These are phyloP conservation scores for Mastigamoeba balamuthi DNA, from an alignment of 78 protist genomes.

Conservation along the genomic window DNA sequence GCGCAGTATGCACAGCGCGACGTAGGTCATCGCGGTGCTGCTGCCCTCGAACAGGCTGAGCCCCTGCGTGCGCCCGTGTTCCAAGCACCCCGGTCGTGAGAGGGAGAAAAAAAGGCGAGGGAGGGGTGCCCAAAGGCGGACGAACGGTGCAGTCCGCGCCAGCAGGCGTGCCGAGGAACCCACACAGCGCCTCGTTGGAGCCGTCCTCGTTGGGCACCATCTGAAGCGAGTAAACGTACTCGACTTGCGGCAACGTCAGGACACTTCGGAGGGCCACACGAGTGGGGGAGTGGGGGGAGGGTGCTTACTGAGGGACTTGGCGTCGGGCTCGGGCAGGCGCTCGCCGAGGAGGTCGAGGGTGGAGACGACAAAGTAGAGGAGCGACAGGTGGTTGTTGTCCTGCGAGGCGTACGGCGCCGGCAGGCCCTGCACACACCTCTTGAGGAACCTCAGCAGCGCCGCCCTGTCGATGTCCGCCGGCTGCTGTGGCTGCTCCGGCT, in stretches of 20 bases:
- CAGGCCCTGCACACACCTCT: conserved; percentile 16
- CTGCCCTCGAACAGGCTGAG: conserved; percentile 14
- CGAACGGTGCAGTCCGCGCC: conserved; percentile 23
- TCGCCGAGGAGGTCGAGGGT: conserved; percentile 47
- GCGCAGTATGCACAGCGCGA: conserved; percentile 39
- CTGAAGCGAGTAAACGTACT: too few relatives aligned
- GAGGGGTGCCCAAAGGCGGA: conserved; percentile 8
- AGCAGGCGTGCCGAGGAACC: not conserved
- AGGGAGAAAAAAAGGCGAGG: not conserved
- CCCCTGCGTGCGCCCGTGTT: not conserved
- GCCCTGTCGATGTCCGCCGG: conserved; percentile 4
- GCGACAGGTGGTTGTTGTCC: conserved; percentile 27
- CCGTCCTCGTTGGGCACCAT: not conserved
- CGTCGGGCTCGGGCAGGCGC: too few relatives aligned
- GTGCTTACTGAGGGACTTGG: too few relatives aligned
- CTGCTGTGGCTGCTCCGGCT: not conserved
- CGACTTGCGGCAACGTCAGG: too few relatives aligned
- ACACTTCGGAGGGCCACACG: too few relatives aligned
- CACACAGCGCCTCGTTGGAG: not conserved
- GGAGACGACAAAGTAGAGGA: conserved; percentile 34
- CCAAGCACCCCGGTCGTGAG: not conserved
- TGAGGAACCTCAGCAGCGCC: conserved; percentile 13
- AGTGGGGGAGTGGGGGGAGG: too few relatives aligned
- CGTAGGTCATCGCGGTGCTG: conserved; percentile 56
- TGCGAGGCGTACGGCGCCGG: conserved; percentile 37